phyloP scores from a whole-genome alignment of 192 early-diverging fungal genomes.

The Dissophora globulifera region DNA sequence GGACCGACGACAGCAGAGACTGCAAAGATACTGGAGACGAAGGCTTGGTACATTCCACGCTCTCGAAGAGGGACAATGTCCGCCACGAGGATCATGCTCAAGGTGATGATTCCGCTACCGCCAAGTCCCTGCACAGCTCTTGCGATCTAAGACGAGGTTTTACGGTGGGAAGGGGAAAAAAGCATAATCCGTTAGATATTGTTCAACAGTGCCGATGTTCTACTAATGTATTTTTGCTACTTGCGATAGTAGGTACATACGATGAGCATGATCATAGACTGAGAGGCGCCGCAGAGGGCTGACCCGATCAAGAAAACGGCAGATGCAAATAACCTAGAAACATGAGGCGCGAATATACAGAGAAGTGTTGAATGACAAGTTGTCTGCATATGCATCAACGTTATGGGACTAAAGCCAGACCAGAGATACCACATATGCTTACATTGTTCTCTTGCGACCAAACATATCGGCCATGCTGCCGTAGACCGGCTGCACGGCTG shows the following conservation, averaged over 20 bases:
- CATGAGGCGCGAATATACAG: too few species aligned
- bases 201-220: too few species aligned
- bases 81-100: conserved; percentile 71
- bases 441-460: conserved; percentile 47
- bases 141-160: conserved; percentile 12
- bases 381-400: too few species aligned
- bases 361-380: too few species aligned
- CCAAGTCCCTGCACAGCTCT: conserved; percentile 69
- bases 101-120: conserved; percentile 63
- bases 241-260: too few species aligned
- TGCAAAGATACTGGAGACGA: conserved; percentile 66
- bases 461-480: conserved; percentile 84
- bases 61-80: conserved; percentile 69
- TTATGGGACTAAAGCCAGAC: too few species aligned
- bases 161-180: conserved; percentile 16
- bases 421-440: too few species aligned
- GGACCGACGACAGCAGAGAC: conserved; percentile 61
- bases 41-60: conserved; percentile 66
- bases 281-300: neutral
- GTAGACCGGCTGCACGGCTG: conserved; percentile 82
- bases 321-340: conserved; percentile 5
- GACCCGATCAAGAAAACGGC: neutral
- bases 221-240: too few species aligned
- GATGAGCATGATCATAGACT: neutral
- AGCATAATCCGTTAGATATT: too few species aligned